phyloP scores from a whole-genome alignment of 2,329 filamentous ascomycete genomes.

The Septoria petroselini region DNA sequence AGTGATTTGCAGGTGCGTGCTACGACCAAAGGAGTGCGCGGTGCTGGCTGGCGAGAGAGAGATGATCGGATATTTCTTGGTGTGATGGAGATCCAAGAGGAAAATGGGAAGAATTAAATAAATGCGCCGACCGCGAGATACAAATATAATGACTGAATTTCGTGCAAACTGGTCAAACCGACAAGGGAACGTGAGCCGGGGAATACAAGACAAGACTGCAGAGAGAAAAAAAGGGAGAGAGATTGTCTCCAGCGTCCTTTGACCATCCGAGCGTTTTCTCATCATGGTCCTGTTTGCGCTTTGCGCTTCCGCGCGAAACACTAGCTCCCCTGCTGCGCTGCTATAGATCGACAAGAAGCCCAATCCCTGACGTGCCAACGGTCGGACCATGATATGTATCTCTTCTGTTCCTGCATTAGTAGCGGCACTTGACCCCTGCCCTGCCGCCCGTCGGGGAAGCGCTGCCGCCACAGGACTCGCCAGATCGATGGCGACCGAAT shows the following conservation, averaged over 20 bases:
- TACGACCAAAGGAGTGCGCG: constrained; percentile 13
- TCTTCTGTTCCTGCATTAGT: constrained; percentile 9
- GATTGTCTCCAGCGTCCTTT: constrained; percentile 1
- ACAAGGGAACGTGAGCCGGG: background rate
- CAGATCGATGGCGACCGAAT: background rate
- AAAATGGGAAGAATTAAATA: background rate
- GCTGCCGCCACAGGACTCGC: background rate
- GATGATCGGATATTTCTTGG: too few species aligned
- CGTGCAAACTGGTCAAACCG: background rate
- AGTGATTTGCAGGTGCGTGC: constrained; percentile 22
- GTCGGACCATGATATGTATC: background rate
- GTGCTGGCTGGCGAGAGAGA: too few species aligned
- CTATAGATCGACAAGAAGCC: background rate
- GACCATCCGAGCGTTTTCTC: background rate
- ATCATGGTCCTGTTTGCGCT: constrained; percentile 10
- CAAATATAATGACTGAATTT: too few species aligned
- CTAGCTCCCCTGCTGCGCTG: background rate
- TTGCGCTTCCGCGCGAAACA: constrained; percentile 6
- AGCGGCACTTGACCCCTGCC: constrained; percentile 2
- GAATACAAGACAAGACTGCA: constrained; percentile 4
- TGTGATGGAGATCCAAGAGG: background rate
- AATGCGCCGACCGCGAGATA: background rate
- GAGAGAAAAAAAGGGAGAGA: constrained; percentile 9
- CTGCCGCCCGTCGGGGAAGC: background rate
- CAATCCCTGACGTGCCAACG: background rate